Percentiles rank a stretch among this genome's conserved stretches.
These are phyloP conservation scores for Chlorella sp. DNA, from an alignment of 139 green algal species.

Conservation along the genomic window DNA sequence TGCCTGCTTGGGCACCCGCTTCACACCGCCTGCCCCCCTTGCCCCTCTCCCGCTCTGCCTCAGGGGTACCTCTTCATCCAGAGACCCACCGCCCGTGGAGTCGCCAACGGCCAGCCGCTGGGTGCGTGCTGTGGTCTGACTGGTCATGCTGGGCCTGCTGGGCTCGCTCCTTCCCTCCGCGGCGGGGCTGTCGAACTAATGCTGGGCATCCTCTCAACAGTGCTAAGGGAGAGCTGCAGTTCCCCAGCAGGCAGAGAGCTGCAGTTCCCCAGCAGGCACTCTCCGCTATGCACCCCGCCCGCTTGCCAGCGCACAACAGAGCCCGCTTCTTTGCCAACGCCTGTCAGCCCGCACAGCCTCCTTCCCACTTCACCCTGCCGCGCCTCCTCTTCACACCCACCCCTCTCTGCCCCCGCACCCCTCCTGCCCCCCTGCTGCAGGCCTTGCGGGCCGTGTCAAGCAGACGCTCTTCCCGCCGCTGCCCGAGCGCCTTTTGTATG, in stretches of 20 bases:
- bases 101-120: constrained; percentile 20
- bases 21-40: not conserved
- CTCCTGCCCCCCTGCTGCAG: not conserved
- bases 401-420: not conserved
- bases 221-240: too few relatives aligned
- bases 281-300: too few relatives aligned
- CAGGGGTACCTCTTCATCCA: constrained; percentile 53
- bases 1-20: not conserved
- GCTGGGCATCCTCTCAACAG: too few relatives aligned
- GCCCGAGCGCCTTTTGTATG: constrained; percentile 41
- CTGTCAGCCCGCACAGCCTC: too few relatives aligned
- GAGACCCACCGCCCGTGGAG: not conserved
- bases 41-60: not conserved
- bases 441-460: constrained; percentile 26
- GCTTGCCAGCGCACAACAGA: too few relatives aligned
- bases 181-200: too few relatives aligned
- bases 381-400: not conserved
- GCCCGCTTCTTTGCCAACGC: too few relatives aligned
- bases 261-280: too few relatives aligned
- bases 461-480: constrained; percentile 51
- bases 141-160: too few relatives aligned
- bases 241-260: too few relatives aligned
- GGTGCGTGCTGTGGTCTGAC: not conserved
- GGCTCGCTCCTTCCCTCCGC: too few relatives aligned
- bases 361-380: not conserved